Evolutionary conservation across 306 rosid species (phyloP), one percentile per base, ranked within the genome.

Genomic region (Vicia faba): DNA sequence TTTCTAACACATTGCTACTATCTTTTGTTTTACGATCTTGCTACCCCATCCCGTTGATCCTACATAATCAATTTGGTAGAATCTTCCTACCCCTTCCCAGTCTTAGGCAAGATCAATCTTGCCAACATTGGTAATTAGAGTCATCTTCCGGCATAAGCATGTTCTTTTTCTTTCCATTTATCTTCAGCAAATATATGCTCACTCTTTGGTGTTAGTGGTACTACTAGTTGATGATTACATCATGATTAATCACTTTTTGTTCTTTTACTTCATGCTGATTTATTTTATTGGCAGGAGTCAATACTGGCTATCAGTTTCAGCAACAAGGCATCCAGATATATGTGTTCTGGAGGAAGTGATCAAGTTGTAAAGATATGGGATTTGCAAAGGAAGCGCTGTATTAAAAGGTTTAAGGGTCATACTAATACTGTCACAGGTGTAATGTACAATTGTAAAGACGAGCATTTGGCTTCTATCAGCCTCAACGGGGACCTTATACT

Each of bases 311-410:
- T 95, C 79, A 86, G 95, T 88, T 91, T 95, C 77, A 83, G 99
- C 81, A 95, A 91, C 87, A 95, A 84, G 85, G 96, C 89, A 74
- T 95, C 99, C 54, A 81, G 95, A 76, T 95, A 95, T 80, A 54
- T 95, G 14, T 95, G 99, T 77, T 86, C 99, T 16, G 96, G 99
- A 54, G 99, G 99, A 79, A 88, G 88, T 18, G 95, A 89, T 64
- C 97, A 95, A 82, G 92, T 91, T 85, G 95, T 95, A 57, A 86
- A 90, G 78, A 88, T 95, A 82, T 95, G 97, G 99, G 99, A 95
- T 85, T 83, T 95, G 84, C 99, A 95, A 75, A 88, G 78, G 78
- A 95, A 85, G 61, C 95, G 96, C 11, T 95, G 99, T 77, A 95
- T 90, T 56, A 95, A 95, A 78, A 87, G 97, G 96, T 77, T 95